A percentile compares a stretch with the other conserved stretches of the same genome.
phyloP scores from a whole-genome alignment of 2,329 filamentous ascomycete genomes.

The Alternaria tenuissima region DNA sequence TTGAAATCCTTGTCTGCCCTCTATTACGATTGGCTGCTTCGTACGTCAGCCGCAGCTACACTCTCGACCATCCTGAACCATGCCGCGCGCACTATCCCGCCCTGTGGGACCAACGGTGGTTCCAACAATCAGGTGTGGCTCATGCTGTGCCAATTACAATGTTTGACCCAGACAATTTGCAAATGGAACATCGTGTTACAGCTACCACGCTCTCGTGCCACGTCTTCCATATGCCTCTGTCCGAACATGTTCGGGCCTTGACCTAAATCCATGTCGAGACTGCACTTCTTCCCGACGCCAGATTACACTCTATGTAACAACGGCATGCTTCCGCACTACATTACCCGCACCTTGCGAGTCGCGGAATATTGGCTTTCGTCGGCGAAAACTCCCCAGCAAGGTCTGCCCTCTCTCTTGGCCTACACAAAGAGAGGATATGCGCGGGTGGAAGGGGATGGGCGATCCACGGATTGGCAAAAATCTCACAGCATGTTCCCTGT shows the following conservation, averaged over 20 bases:
- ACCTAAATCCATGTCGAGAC: slow-evolving; percentile 13
- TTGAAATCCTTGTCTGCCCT: not conserved
- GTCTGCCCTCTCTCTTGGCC: slow-evolving; percentile 17
- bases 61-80: slow-evolving; percentile 25
- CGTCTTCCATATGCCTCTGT: slow-evolving; percentile 14
- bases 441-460: slow-evolving; percentile 27
- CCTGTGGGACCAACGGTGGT: slow-evolving; percentile 48
- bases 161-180: slow-evolving; percentile 26
- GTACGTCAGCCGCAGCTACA: slow-evolving; percentile 40
- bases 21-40: slow-evolving; percentile 8
- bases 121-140: slow-evolving; percentile 48
- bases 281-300: slow-evolving; percentile 24
- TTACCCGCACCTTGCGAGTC: slow-evolving; percentile 23
- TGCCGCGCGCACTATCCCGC: slow-evolving; percentile 41
- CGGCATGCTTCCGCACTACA: slow-evolving; percentile 13
- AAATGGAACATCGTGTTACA: not conserved
- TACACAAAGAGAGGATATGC: slow-evolving; percentile 31
- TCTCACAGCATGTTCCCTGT: slow-evolving; percentile 27
- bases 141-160: slow-evolving; percentile 38
- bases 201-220: slow-evolving; percentile 17
- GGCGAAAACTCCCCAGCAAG: slow-evolving; percentile 23
- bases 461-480: slow-evolving; percentile 25
- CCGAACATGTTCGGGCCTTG: slow-evolving; percentile 24
- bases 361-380: slow-evolving; percentile 18
- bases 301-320: slow-evolving; percentile 21